Base-by-base conservation (phyloP, 805 yeast species). In the Schizosaccharomyces lindneri region DNA sequence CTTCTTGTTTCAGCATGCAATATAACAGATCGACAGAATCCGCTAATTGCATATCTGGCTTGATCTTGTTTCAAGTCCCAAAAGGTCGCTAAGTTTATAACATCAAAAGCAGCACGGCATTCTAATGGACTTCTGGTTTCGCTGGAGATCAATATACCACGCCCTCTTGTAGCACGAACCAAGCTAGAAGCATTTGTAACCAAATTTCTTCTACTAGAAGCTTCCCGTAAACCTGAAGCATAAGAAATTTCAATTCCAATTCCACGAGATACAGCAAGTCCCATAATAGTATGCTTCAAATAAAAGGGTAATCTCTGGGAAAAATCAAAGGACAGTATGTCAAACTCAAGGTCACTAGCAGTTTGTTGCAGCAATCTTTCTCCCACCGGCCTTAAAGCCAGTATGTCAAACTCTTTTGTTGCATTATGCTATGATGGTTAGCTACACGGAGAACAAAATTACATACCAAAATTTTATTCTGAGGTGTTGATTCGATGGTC, bases 201-300 rank as follows among this genome's bases (percentile, higher is more conserved):
- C 64, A 85, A 81, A 62, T 79, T 80, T 51, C 82, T 76, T 64
- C 90, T 76, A 21, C 76, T 69, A 61, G 55, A 64, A 29, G 61
- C 15, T 46, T 67, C 68, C 19, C 60, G 60, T 6, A 57, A 24
- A 55, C 82, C 75, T 41, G 79, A 74, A 6, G 78, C 70, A 71
- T 90, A 90, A 59, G 80, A 77, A 7, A 93, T 77, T 69, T 93
- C 98, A 65, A 93, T 79, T 65, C 81, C 81, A 31, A 87, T 78
- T 1, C 97, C 97, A 61, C 87, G 79, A 21, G 83, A 83, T 3
- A 86, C 76, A 1, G 95, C 96, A 55, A 87, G 81, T 55, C 95
- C 85, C 7, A 87, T 76, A 0, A 87, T 81, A 67, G 88, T 87
- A 72, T 88, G 95, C 66, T 84, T 84, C 65, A 93, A 73, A 69